A percentile compares a stretch with the other conserved stretches of the same genome.
Evolutionary conservation across 2,329 filamentous ascomycete genomes (phyloP).

Genomic region (Aaosphaeria pasadenensis): DNA sequence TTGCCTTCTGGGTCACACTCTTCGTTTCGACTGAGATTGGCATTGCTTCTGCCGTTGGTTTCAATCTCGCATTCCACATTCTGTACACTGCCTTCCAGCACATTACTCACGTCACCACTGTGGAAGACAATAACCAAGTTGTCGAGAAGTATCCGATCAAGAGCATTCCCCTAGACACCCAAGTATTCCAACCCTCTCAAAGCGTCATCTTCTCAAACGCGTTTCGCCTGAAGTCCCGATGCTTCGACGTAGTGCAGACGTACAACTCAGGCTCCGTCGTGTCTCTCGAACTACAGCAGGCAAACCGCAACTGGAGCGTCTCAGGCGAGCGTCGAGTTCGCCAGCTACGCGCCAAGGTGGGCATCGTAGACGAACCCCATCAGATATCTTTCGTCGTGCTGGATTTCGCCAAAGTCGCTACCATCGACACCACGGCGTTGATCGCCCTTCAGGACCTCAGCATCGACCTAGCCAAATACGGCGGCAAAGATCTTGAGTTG

Average conservation of each 20-base stretch:
- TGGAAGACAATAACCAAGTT: conserved; percentile 2
- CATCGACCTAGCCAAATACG: conserved; percentile 49
- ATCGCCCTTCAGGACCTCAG: conserved; percentile 49
- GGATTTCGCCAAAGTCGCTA: conserved; percentile 52
- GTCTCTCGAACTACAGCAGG: conserved; percentile 31
- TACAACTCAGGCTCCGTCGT: conserved; percentile 42
- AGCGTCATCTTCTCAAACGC: conserved; percentile 62
- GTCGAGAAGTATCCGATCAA: neutral
- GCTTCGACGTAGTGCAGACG: conserved; percentile 52
- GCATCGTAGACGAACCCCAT: conserved; percentile 31
- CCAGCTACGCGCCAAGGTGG: conserved; percentile 43
- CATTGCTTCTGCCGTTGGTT: conserved; percentile 56
- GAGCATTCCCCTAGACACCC: conserved; percentile 47
- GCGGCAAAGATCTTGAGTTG: conserved; percentile 46
- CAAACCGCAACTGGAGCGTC: conserved; percentile 55
- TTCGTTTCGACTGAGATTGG: conserved; percentile 61
- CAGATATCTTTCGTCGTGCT: conserved; percentile 51
- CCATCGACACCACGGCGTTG: conserved; percentile 54
- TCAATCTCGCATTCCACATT: conserved; percentile 50
- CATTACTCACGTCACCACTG: conserved; percentile 9
- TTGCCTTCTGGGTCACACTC: conserved; percentile 63
- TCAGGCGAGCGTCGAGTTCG: conserved; percentile 48
- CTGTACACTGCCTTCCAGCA: conserved; percentile 55
- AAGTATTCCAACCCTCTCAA: conserved; percentile 57
- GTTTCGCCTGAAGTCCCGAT: conserved; percentile 48